Percentiles rank a stretch among this genome's conserved stretches.
phyloP scores from a whole-genome alignment of 73 alveolate genomes.

The Stentor roeselii region DNA sequence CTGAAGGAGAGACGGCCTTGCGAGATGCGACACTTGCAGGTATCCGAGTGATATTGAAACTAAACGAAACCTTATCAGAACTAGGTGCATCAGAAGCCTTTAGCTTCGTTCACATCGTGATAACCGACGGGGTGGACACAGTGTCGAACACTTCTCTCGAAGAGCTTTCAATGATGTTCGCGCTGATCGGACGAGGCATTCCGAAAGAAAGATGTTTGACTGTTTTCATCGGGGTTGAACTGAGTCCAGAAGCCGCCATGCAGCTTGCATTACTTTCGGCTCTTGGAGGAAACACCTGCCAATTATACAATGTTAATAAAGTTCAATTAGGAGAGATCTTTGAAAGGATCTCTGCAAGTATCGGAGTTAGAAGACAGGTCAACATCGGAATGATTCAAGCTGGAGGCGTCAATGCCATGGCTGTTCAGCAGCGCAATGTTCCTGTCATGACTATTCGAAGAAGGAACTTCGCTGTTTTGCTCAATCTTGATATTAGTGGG shows the following conservation, averaged over 20 bases:
- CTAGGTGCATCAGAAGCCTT: not conserved
- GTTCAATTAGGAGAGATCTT: not conserved
- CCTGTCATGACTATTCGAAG: not conserved
- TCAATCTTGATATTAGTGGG: slow-evolving; percentile 5
- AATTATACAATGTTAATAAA: not conserved
- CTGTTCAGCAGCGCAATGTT: not conserved
- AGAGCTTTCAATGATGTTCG: not conserved
- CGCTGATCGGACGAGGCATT: not conserved
- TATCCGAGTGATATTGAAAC: not conserved
- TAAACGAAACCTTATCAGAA: not conserved
- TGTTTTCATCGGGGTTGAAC: not conserved
- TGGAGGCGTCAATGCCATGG: not conserved
- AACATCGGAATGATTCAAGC: not conserved
- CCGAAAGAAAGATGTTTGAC: not conserved
- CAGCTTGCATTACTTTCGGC: not conserved
- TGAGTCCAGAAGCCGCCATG: not conserved
- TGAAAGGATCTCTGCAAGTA: not conserved
- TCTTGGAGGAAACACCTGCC: slow-evolving; percentile 13
- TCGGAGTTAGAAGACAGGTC: not conserved
- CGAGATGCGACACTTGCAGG: not conserved
- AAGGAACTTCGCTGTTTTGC: slow-evolving; percentile 3
- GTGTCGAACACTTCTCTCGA: not conserved
- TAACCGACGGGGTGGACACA: slow-evolving; percentile 3
- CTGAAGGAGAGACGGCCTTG: not conserved
- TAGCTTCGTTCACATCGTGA: slow-evolving; percentile 1